Evolutionary conservation across 2,329 filamentous ascomycete species (phyloP).

Genomic region (Pseudocercospora fuligena): DNA sequence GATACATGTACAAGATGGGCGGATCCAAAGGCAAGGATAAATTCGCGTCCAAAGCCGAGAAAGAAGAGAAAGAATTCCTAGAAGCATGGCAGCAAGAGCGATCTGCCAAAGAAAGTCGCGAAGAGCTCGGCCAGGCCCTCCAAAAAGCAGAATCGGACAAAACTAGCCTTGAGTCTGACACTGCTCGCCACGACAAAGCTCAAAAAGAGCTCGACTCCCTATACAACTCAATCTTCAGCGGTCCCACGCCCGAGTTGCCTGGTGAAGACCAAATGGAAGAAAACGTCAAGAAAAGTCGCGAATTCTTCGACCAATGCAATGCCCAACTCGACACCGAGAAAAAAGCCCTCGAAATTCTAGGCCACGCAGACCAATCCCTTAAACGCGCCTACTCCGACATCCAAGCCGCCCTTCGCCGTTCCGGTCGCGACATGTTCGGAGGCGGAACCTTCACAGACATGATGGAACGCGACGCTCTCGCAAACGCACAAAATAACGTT

Average conservation of each 20-base stretch:
- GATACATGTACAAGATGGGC: slow-evolving; percentile 58
- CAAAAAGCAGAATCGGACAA: slow-evolving; percentile 47
- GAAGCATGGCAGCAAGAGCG: slow-evolving; percentile 57
- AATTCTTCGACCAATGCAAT: slow-evolving; percentile 47
- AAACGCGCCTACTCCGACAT: slow-evolving; percentile 45
- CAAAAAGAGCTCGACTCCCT: slow-evolving; percentile 57
- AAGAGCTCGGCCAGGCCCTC: slow-evolving; percentile 48
- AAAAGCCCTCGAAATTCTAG: slow-evolving; percentile 44
- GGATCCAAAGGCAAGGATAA: slow-evolving; percentile 53
- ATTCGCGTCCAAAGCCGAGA: slow-evolving; percentile 55
- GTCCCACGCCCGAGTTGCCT: slow-evolving; percentile 58
- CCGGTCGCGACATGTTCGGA: slow-evolving; percentile 56
- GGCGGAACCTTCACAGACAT: slow-evolving; percentile 56
- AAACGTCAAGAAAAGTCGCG: slow-evolving; percentile 42
- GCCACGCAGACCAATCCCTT: slow-evolving; percentile 47
- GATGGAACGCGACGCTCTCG: slow-evolving; percentile 60
- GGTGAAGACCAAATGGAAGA: slow-evolving; percentile 58
- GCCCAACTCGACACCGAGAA: slow-evolving; percentile 47
- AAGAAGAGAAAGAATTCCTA: slow-evolving; percentile 62
- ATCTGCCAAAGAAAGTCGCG: slow-evolving; percentile 51
- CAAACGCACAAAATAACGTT: slow-evolving; percentile 52
- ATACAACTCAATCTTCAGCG: slow-evolving; percentile 60
- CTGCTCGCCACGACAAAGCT: slow-evolving; percentile 46
- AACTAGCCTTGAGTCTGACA: slow-evolving; percentile 45
- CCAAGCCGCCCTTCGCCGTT: slow-evolving; percentile 49